Evolutionary conservation across 495 filamentous ascomycete genomes (phyloP), one percentile per base, ranked within the genome.

Genomic region (Penicillium ochrochloron): DNA sequence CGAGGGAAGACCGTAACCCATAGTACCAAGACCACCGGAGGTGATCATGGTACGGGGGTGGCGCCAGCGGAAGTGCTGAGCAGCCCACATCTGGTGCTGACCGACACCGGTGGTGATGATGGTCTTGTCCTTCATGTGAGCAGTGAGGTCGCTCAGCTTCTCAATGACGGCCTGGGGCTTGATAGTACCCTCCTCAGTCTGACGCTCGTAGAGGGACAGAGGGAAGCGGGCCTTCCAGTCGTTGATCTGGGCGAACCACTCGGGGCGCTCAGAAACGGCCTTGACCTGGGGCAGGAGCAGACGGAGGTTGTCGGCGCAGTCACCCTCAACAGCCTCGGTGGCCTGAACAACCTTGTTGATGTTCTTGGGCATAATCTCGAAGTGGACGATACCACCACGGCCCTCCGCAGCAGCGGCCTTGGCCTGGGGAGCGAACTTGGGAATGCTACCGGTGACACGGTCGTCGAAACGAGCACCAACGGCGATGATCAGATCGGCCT

Each of bases 41-140:
- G 93, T 94, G 77, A 97, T 89, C 88, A 97, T 92, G 64, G 91
- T 90, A 54, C 94, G 87, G 29, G 94, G 93, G 68, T 93, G 77
- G 27, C 92, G 83, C 94, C 94, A 98, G 63, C 93, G 89, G 84
- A 90, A 97, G 78, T 96, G 92, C 77, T 97, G 93, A 15, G 93
- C 94, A 25, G 90, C 81, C 94, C 94, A 97, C 95, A 98, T 97
- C 79, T 98, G 94, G 77, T 98, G 94, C 75, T 97, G 94, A 44
- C 94, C 94, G 42, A 97, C 94, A 70, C 94, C 94, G 3, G 94
- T 97, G 12, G 93, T 78, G 73, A 98, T 95, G 74, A 96, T 87
- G 19, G 92, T 96, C 64, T 86, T 79, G 4, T 94, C 80, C 75
- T 97, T 96, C 59, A 86, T 86, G 67, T 86, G 62, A 1, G 85